Percentiles rank a stretch among this genome's conserved stretches.
Evolutionary conservation across 2,329 filamentous ascomycete genomes (phyloP).

Genomic region (Aspergillus sp.): DNA sequence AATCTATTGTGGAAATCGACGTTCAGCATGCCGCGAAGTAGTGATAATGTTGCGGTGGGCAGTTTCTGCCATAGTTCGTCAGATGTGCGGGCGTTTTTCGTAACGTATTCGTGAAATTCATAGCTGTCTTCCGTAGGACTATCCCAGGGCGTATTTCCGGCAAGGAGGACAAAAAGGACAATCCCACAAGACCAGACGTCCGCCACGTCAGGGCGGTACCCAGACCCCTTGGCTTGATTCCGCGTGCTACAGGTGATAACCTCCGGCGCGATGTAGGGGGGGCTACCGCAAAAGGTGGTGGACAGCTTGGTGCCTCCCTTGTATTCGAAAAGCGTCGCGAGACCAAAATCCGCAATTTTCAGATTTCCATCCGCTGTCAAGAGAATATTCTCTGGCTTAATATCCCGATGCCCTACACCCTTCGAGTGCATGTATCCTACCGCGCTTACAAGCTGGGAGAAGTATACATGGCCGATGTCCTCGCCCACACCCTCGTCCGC

Average conservation of each 20-base stretch:
- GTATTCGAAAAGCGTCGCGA: conserved; percentile 91
- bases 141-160: conserved; percentile 98
- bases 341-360: conserved; percentile 95
- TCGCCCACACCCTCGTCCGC: conserved; percentile 92
- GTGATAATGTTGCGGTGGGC: conserved; percentile 70
- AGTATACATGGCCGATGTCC: conserved; percentile 96
- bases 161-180: conserved; percentile 92
- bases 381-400: conserved; percentile 94
- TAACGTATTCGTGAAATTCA: conserved; percentile 86
- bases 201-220: conserved; percentile 68
- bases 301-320: conserved; percentile 80
- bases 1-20: conserved; percentile 74
- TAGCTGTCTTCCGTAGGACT: conserved; percentile 82
- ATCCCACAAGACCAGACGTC: conserved; percentile 98
- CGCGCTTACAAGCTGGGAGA: conserved; percentile 84
- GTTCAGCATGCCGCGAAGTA: conserved; percentile 91
- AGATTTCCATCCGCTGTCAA: conserved; percentile 80
- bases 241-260: conserved; percentile 63
- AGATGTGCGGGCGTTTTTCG: conserved; percentile 73
- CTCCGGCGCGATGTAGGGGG: conserved; percentile 96
- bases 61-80: conserved; percentile 85
- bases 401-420: conserved; percentile 87
- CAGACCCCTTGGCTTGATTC: conserved; percentile 44
- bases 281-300: conserved; percentile 88
- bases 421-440: conserved; percentile 96